phyloP scores from a whole-genome alignment of 495 filamentous ascomycete genomes.

The Lasiosphaeria hispida region DNA sequence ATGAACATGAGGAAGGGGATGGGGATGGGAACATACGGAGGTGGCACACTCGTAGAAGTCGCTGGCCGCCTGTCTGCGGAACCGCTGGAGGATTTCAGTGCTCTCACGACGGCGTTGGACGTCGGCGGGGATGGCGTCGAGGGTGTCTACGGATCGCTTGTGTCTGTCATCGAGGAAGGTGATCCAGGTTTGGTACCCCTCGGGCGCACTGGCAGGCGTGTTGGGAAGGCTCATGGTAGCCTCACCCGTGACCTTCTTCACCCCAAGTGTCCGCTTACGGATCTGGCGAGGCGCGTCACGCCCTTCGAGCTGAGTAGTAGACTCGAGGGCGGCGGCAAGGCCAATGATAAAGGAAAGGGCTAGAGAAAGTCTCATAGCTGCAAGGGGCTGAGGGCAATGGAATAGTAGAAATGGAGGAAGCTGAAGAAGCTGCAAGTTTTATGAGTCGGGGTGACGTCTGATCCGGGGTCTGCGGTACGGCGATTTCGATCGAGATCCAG shows the following conservation, averaged over 20 bases:
- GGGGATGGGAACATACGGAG: constrained; percentile 29
- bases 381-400: not conserved
- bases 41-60: constrained; percentile 42
- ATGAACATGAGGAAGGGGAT: not conserved
- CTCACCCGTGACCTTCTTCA: constrained; percentile 14
- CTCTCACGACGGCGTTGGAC: constrained; percentile 24
- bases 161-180: constrained; percentile 22
- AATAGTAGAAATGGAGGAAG: not conserved
- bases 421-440: not conserved
- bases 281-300: constrained; percentile 7
- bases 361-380: constrained; percentile 36
- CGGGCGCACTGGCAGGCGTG: constrained; percentile 19
- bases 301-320: constrained; percentile 16
- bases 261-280: constrained; percentile 19
- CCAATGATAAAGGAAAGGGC: constrained; percentile 31
- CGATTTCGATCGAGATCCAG: constrained; percentile 8
- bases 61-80: constrained; percentile 18
- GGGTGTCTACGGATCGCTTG: constrained; percentile 22
- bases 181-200: constrained; percentile 23
- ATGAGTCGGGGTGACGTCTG: not conserved
- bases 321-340: constrained; percentile 25
- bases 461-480: not conserved
- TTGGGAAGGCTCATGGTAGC: constrained; percentile 12
- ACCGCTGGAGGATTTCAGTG: constrained; percentile 12
- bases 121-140: constrained; percentile 26